Conservation (phyloP, 83 land plant species). For the Diphasiastrum complanatum region DNA sequence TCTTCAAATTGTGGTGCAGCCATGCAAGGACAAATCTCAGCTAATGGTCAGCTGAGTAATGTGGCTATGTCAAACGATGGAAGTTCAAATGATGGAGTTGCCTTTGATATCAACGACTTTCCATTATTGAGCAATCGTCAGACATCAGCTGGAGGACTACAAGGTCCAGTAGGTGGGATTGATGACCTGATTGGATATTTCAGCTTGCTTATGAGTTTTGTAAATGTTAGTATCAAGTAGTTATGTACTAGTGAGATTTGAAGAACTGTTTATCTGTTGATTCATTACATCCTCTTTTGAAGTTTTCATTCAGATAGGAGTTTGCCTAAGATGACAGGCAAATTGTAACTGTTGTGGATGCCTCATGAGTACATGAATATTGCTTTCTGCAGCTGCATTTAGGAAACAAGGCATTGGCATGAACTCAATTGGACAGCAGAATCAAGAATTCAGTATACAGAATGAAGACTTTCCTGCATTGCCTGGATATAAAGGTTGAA, state of each 20-base stretch:
- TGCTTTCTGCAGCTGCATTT: slow-evolving; percentile 47
- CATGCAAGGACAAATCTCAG: slow-evolving; percentile 56
- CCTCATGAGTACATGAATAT: slow-evolving; percentile 3
- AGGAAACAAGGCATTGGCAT: slow-evolving; percentile 86
- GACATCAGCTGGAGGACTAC: slow-evolving; percentile 75
- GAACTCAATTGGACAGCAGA: slow-evolving; percentile 87
- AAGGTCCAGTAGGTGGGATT: slow-evolving; percentile 59
- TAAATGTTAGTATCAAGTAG: neutral
- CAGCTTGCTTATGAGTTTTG: neutral
- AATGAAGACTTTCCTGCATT: slow-evolving; percentile 98
- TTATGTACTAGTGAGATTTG: neutral
- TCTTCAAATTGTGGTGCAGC: slow-evolving; percentile 51
- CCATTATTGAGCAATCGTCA: slow-evolving; percentile 84
- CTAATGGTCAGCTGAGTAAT: slow-evolving; percentile 53
- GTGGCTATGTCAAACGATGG: slow-evolving; percentile 72
- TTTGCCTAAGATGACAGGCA: neutral
- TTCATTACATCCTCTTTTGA: neutral
- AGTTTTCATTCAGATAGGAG: neutral
- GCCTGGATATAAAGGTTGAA: slow-evolving; percentile 81
- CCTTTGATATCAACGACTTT: slow-evolving; percentile 96
- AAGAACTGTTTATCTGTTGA: neutral
- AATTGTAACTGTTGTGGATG: neutral
- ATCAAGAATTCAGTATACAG: slow-evolving; percentile 95
- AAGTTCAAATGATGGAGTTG: slow-evolving; percentile 60
- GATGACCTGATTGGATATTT: slow-evolving; percentile 7